Evolutionary conservation across 495 filamentous ascomycete species (phyloP), one percentile per base, ranked within the genome.

Genomic region (Tuber umbilicatum): DNA sequence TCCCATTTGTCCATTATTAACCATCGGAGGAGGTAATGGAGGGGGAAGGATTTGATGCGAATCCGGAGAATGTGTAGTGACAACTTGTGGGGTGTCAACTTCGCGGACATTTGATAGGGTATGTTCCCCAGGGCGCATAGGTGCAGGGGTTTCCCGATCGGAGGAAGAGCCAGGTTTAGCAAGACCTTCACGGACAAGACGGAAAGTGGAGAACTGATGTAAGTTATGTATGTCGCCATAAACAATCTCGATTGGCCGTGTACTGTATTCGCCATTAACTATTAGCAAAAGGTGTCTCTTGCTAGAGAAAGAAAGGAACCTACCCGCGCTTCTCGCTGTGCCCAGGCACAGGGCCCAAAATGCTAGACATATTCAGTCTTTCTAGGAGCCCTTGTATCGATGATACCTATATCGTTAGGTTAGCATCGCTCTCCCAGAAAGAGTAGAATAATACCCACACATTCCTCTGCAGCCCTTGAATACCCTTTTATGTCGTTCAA

Each of bases 391-490:
- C 55, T 35, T 35, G 55, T 64, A 64, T 64, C 35, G 55, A 64
- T 17, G 16, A 35, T 16, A 64, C 55, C 55, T 64, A 64, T 64
- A 64, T 64, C 55, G 27, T 17, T 31, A 7, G 55, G 55, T 64
- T 16, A 64, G 16, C 19, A 35, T 17, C 55, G 14, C 12, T 64
- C 27, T 35, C 55, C 27, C 27, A 35, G 55, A 35, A 35, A 27
- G 27, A n/a, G 27, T 35, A 14, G 27, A 6, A 35, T 17, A 31
- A 16, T 35, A 35, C 55, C 16, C 14, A 64, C 55, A 27, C 55
- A 64, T 64, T 64, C 55, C 55, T 27, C 55, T 17, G 55, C 55
- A 64, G 55, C 27, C 55, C 55, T 64, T 64, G 55, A 64, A 35
- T 64, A 64, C 17, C 55, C 55, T 64, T 35, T 64, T 31, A 64